Conservation (phyloP, 305 asterid genomes). For the Solanum aculeatissimum region DNA sequence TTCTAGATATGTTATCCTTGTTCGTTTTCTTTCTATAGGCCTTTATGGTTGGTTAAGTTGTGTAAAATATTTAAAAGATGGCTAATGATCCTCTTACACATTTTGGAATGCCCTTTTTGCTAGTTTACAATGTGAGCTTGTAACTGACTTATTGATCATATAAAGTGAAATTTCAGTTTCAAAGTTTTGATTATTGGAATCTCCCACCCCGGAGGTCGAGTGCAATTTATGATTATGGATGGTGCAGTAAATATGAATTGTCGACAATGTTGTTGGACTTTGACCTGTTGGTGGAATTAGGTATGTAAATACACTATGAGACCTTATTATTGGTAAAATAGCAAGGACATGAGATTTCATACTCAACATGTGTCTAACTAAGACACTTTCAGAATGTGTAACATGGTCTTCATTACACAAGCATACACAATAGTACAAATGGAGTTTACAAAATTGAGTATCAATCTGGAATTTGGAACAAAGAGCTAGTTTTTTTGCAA, state of each 20-base stretch:
- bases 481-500: neutral
- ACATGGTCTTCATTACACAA: neutral
- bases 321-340: too few relatives aligned
- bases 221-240: too few relatives aligned
- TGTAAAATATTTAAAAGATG: neutral
- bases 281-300: too few relatives aligned
- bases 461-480: neutral
- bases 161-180: neutral
- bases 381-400: neutral
- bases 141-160: neutral
- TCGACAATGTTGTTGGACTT: too few relatives aligned
- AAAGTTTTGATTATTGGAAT: neutral
- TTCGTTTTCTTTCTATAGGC: neutral
- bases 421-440: neutral
- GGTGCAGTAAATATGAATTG: too few relatives aligned
- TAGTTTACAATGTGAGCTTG: neutral
- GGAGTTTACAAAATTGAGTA: neutral
- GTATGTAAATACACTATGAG: too few relatives aligned
- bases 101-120: neutral
- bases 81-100: neutral
- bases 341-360: neutral
- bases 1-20: neutral
- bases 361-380: neutral
- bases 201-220: neutral
- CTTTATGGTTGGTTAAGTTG: neutral